Evolutionary conservation across 805 yeast genomes (phyloP).

Genomic region (Candida quercuum): DNA sequence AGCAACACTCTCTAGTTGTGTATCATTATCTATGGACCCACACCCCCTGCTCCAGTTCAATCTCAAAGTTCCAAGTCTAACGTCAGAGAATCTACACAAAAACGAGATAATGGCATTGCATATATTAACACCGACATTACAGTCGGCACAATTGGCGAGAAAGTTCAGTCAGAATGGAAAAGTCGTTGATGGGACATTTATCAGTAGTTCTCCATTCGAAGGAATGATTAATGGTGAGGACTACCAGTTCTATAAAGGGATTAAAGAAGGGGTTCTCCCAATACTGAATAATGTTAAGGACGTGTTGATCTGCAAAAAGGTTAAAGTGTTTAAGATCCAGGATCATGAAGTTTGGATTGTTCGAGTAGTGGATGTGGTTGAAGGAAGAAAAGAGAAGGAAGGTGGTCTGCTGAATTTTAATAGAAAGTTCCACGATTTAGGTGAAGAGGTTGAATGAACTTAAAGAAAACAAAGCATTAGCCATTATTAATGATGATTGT

Average conservation of each 20-base stretch:
- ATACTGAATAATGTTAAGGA: conserved; percentile 52
- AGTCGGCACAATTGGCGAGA: conserved; percentile 55
- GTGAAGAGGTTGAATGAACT: conserved; percentile 18
- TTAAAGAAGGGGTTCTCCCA: conserved; percentile 33
- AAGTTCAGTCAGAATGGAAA: conserved; percentile 54
- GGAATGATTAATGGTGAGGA: conserved; percentile 30
- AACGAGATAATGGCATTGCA: conserved; percentile 65
- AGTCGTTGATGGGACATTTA: conserved; percentile 25
- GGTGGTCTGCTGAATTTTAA: conserved; percentile 69
- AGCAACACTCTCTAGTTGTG: conserved; percentile 80
- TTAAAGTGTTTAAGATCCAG: conserved; percentile 51
- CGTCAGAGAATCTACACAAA: conserved; percentile 62
- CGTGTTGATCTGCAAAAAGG: conserved; percentile 56
- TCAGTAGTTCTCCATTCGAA: conserved; percentile 42
- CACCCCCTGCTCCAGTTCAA: conserved; percentile 80
- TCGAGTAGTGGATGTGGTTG: conserved; percentile 54
- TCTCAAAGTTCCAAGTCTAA: conserved; percentile 78
- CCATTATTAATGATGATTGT: too few species aligned
- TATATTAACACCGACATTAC: conserved; percentile 54
- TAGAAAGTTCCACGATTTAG: conserved; percentile 52
- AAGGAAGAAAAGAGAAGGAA: conserved; percentile 30
- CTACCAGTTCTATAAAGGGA: conserved; percentile 27
- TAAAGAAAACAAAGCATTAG: too few species aligned
- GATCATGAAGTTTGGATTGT: conserved; percentile 94
- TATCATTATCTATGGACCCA: conserved; percentile 76